Percentiles rank a stretch among this genome's conserved stretches.
Evolutionary conservation across 2,329 filamentous ascomycete genomes (phyloP).

Genomic region (Graphiopsis chlorocephala): DNA sequence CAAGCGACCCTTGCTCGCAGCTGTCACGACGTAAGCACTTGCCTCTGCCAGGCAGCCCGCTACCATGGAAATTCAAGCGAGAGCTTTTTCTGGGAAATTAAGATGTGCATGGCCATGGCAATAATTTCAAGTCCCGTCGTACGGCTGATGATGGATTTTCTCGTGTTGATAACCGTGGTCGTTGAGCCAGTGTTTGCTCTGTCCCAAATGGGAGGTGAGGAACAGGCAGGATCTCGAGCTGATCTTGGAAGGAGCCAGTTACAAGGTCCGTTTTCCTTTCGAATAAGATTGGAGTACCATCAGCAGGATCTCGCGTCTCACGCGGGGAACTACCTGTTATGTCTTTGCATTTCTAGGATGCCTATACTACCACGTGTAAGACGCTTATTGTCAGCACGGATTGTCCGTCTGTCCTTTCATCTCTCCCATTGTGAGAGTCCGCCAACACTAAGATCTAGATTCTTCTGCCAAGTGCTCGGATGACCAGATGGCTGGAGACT

Average conservation of each 20-base stretch:
- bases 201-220: neutral
- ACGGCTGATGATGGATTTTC: constrained; percentile 4
- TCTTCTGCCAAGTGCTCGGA: neutral
- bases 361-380: constrained; percentile 1
- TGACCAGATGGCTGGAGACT: neutral
- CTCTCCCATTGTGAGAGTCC: neutral
- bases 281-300: neutral
- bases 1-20: constrained; percentile 6
- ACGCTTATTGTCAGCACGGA: constrained; percentile 8
- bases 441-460: neutral
- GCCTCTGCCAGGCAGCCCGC: neutral
- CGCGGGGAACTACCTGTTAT: neutral
- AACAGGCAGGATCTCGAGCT: constrained; percentile 4
- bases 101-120: neutral
- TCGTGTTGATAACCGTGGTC: neutral
- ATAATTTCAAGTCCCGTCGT: neutral
- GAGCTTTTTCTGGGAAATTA: neutral
- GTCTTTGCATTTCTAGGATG: neutral
- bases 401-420: neutral
- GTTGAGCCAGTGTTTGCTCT: constrained; percentile 2
- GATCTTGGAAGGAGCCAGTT: neutral
- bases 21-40: constrained; percentile 16
- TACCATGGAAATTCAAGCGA: constrained; percentile 1
- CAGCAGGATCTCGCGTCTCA: constrained; percentile 3
- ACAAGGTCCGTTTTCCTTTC: neutral